Evolutionary conservation across 768 basidiomycete genomes (phyloP), one percentile per base, ranked within the genome.

Genomic region (Mycena maculata): DNA sequence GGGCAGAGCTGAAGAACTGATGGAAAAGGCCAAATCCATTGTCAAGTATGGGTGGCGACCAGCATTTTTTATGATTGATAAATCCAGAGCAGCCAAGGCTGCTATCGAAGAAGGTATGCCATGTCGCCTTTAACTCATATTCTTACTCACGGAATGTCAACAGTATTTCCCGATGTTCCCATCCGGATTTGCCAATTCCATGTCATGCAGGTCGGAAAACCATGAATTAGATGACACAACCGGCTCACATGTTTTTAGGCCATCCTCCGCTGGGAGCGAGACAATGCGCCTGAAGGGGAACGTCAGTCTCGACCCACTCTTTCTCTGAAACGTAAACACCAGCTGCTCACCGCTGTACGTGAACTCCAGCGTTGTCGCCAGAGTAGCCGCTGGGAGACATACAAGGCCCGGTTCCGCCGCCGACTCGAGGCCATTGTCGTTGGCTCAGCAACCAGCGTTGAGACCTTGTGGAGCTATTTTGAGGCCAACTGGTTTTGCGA

Each of bases 101-200:
- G 71, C 63, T 1, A 72, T 70, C 3, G 2, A 36, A 36, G 38
- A 38, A 41, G 66, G 59, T 60, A 5, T 2, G 42, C 13, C 20
- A 18, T n/a, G n/a, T 27, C 33, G 18, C 13, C 9, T 0, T 12
- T 12, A 10, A 7, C 56, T 3, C 1, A 25, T 4, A 22, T 25
- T 48, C 11, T 22, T 49, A 28, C 23, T 23, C 20, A 3, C 7
- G 7, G 6, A 8, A 22, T 45, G 44, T n/a, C n/a, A n/a, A n/a
- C 28, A 64, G 63, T 63, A 5, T 65, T 69, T 27, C 45, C 68
- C 12, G 59, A 39, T 1, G 25, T 68, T 22, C 10, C 4, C n/a
- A 65, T 72, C 13, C 65, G 63, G 0, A 58, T 72, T 3, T 72
- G 71, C 41, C 71, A 72, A 42, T 72, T 72, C 25, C 71, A 72